Base-by-base conservation (phyloP, 108 stramenopile species). In the Skeletonema potamos region DNA sequence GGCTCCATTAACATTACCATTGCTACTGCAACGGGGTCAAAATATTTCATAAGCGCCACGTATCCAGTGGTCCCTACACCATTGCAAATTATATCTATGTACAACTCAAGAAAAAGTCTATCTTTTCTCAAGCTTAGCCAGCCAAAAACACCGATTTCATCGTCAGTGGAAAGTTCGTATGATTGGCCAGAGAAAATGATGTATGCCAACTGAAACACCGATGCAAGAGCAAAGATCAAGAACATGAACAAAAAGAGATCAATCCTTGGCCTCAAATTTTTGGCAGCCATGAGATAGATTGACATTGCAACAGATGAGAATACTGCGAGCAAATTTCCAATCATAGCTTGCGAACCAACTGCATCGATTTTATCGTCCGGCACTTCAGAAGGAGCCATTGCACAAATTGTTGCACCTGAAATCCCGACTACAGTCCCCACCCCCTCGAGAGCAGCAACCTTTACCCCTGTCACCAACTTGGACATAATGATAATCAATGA, bases 191-290 rank as follows among this genome's bases (percentile, higher is more conserved):
- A 43, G 30, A 54, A 33, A 11, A 63, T 66, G 43, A 80, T 72
- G 33, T 77, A 88, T 9, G 79, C 27, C 6, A 85, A 54, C 58
- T 73, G 51, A 9, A 81, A 59, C 15, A 83, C 46, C 4, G 72
- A 66, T 13, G 84, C 74, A 10, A 76, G 22, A 4, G 67, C 30
- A 84, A 91, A 88, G 60, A 83, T 72, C 22, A 72, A 37, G 57
- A 87, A 83, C 87, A 88, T 88, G 64, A 91, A 91, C 28, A 82
- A 55, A 36, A 80, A 73, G 2, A 85, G 67, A 64, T 81, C 74
- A 11, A 76, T 57, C 8, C 64, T 51, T 13, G 84, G 27, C 20
- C 87, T 70, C 26, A 84, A 48, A 9, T 74, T 66, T 59, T 87
- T 86, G 58, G 87, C 90, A 36, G 80, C 71, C 0, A 80, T 79